Percentiles rank a stretch among this genome's conserved stretches.
phyloP scores from a whole-genome alignment of 805 yeast genomes.

The Lipomyces mesembrius region DNA sequence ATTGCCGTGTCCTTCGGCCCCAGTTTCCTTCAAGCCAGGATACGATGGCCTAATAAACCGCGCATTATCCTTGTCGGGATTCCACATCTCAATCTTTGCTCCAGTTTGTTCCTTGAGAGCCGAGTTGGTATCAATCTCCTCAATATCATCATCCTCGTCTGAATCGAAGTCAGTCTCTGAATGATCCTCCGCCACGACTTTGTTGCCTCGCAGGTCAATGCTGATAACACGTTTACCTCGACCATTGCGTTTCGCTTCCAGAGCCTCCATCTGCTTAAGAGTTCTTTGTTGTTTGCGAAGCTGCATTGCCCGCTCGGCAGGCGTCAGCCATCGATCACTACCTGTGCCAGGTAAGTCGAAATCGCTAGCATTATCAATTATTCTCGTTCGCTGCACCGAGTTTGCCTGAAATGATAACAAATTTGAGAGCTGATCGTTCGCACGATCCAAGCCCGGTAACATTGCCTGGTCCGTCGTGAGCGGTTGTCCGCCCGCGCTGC shows the following conservation, averaged over 20 bases:
- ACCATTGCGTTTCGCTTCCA: conserved; percentile 65
- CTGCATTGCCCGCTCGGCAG: conserved; percentile 84
- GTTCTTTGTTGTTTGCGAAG: conserved; percentile 83
- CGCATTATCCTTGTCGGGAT: conserved; percentile 22
- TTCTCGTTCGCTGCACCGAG: conserved; percentile 86
- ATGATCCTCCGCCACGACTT: conserved; percentile 64
- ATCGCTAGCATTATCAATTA: conserved; percentile 92
- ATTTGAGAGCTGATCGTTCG: conserved; percentile 74
- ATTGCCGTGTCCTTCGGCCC: background rate
- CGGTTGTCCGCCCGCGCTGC: conserved; percentile 34
- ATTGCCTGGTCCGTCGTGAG: background rate
- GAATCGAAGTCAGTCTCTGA: conserved; percentile 41
- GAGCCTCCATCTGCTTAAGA: conserved; percentile 64
- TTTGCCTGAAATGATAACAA: conserved; percentile 80
- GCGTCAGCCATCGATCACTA: conserved; percentile 75
- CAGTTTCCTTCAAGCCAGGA: background rate
- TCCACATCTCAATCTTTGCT: conserved; percentile 12
- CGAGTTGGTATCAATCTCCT: conserved; percentile 22
- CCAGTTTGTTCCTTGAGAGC: conserved; percentile 21
- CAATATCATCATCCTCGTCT: conserved; percentile 44
- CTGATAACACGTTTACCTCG: conserved; percentile 75
- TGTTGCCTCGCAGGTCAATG: conserved; percentile 79
- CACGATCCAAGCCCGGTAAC: conserved; percentile 52
- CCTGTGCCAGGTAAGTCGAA: conserved; percentile 65
- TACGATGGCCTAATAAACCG: conserved; percentile 28